Evolutionary conservation across 805 yeast genomes (phyloP).

Genomic region (Sugiyamaella smithiae): DNA sequence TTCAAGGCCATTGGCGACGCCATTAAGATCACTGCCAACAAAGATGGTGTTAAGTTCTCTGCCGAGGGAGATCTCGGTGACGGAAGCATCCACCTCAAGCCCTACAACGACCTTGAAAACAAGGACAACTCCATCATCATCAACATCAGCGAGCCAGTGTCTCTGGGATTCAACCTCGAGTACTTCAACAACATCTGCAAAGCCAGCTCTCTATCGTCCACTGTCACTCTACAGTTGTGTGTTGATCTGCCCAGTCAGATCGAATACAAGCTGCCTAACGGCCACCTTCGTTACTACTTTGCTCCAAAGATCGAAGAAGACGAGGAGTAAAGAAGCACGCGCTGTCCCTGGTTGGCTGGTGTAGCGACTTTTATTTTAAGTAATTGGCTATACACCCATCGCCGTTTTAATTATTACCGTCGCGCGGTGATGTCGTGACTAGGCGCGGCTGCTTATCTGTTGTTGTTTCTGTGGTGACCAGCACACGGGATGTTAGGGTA

Average conservation of each 20-base stretch:
- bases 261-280: conserved; percentile 87
- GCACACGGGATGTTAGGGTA: background rate
- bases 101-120: conserved; percentile 70
- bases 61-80: conserved; percentile 91
- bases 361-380: no score
- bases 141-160: conserved; percentile 80
- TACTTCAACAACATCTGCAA: conserved; percentile 88
- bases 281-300: conserved; percentile 89
- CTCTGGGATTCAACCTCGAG: conserved; percentile 85
- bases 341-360: background rate
- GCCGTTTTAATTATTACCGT: no score
- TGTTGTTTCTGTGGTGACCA: background rate
- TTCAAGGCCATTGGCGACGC: conserved; percentile 84
- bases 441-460: no score
- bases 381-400: no score
- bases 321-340: conserved; percentile 7
- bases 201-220: conserved; percentile 73
- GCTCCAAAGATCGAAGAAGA: conserved; percentile 98
- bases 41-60: conserved; percentile 85
- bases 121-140: conserved; percentile 74
- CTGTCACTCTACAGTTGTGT: conserved; percentile 81
- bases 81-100: conserved; percentile 83
- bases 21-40: conserved; percentile 78
- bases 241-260: conserved; percentile 92
- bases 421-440: no score